phyloP scores from a whole-genome alignment of 2,329 filamentous ascomycete species.

The Claviceps pazoutovae region DNA sequence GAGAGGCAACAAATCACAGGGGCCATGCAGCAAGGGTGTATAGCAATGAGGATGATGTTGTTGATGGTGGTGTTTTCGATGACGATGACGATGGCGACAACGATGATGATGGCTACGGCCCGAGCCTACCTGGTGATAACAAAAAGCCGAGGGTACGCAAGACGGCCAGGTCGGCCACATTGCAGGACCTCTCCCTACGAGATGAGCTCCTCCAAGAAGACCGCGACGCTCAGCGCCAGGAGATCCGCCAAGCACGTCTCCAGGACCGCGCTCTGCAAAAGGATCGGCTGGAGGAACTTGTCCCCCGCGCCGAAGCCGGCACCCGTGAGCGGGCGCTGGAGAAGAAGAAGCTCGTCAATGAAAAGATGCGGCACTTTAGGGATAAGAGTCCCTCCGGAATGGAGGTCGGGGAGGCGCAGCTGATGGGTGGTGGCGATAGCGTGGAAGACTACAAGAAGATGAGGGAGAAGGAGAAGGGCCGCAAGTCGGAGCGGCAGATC shows the following conservation, averaged over 20 bases:
- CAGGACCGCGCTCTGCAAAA: slow-evolving; percentile 53
- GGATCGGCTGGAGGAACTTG: slow-evolving; percentile 64
- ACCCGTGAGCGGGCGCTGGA: slow-evolving; percentile 74
- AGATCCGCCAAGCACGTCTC: slow-evolving; percentile 47
- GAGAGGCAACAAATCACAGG: neutral
- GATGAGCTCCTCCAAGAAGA: slow-evolving; percentile 37
- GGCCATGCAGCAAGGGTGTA: neutral
- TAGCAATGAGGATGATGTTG: too few relatives aligned
- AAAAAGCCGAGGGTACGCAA: slow-evolving; percentile 10
- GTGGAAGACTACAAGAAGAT: slow-evolving; percentile 55
- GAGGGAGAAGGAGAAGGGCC: slow-evolving; percentile 50
- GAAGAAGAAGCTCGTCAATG: slow-evolving; percentile 62
- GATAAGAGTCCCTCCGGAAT: slow-evolving; percentile 47
- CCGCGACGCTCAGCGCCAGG: slow-evolving; percentile 33
- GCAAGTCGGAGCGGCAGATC: slow-evolving; percentile 75
- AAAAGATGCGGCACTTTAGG: slow-evolving; percentile 59
- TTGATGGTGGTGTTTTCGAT: too few relatives aligned
- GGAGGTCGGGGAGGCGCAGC: slow-evolving; percentile 45
- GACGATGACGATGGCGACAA: slow-evolving; percentile 12
- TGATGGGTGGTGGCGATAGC: slow-evolving; percentile 60
- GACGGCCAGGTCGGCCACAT: slow-evolving; percentile 53
- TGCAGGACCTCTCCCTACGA: slow-evolving; percentile 57
- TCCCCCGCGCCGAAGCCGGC: slow-evolving; percentile 69
- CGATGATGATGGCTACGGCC: slow-evolving; percentile 45
- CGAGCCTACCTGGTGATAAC: slow-evolving; percentile 13